phyloP scores from a whole-genome alignment of 768 basidiomycete species.

The Postia placenta region DNA sequence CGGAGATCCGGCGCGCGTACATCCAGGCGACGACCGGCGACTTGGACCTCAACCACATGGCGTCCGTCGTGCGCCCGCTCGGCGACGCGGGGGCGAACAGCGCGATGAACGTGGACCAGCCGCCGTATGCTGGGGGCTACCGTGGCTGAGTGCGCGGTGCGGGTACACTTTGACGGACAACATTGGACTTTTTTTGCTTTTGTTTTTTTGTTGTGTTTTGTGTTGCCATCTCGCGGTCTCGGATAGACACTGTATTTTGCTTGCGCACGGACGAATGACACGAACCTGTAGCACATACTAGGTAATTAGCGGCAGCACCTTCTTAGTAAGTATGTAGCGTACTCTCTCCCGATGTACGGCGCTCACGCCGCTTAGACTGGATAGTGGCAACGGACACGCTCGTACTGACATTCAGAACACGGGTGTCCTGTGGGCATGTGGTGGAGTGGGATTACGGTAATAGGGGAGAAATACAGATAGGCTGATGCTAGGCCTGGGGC shows the following conservation, averaged over 20 bases:
- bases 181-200: not conserved
- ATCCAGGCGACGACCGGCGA: conserved; percentile 34
- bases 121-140: conserved; percentile 1
- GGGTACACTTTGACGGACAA: no score
- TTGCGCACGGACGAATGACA: not conserved
- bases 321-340: not conserved
- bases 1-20: conserved; percentile 51
- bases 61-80: conserved; percentile 19
- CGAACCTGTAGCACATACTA: not conserved
- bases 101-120: conserved; percentile 17
- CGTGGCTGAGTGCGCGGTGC: not conserved
- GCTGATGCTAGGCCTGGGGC: not conserved
- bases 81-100: conserved; percentile 1
- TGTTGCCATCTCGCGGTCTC: no score
- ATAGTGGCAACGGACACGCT: not conserved
- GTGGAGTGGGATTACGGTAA: not conserved
- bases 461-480: not conserved
- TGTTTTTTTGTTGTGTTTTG: no score
- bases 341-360: not conserved
- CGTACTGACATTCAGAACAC: not conserved
- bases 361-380: not conserved
- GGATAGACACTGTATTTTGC: no score
- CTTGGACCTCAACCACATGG: conserved; percentile 36
- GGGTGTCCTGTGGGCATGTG: not conserved
- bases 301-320: not conserved